phyloP scores from a whole-genome alignment of 1,139 yeast species.

The Zygosaccharomyces sapae region DNA sequence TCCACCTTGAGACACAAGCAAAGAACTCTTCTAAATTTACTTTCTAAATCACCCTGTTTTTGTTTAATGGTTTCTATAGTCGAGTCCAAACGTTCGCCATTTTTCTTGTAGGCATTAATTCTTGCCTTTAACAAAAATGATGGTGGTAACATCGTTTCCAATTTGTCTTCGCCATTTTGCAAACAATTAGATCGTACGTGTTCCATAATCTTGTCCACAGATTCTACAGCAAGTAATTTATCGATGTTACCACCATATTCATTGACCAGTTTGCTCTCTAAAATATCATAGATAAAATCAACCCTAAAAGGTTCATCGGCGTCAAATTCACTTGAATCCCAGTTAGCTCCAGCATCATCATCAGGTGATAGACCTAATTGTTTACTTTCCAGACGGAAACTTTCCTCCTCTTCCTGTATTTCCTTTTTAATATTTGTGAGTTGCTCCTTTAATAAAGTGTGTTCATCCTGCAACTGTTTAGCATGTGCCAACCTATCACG shows the following conservation, averaged over 20 bases:
- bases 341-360: constrained; percentile 38
- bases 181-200: constrained; percentile 22
- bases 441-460: constrained; percentile 43
- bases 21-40: constrained; percentile 83
- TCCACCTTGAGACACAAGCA: constrained; percentile 87
- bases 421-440: constrained; percentile 54
- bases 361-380: constrained; percentile 36
- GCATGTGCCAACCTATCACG: constrained; percentile 30
- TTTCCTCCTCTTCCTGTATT: constrained; percentile 51
- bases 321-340: constrained; percentile 57
- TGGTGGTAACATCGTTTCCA: constrained; percentile 48
- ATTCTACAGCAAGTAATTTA: constrained; percentile 21
- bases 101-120: constrained; percentile 69
- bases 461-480: constrained; percentile 32
- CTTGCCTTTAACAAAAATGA: constrained; percentile 65
- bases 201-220: constrained; percentile 23
- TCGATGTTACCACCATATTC: constrained; percentile 32
- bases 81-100: constrained; percentile 51
- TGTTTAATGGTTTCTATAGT: constrained; percentile 48
- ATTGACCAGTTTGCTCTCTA: constrained; percentile 39
- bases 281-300: constrained; percentile 49
- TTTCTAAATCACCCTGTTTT: constrained; percentile 63
- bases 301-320: constrained; percentile 85
- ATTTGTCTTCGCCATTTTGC: constrained; percentile 20
- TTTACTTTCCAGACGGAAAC: constrained; percentile 43